Evolutionary conservation across 2,329 filamentous ascomycete species (phyloP), one percentile per base, ranked within the genome.

Genomic region (Endocalyx cinctus): DNA sequence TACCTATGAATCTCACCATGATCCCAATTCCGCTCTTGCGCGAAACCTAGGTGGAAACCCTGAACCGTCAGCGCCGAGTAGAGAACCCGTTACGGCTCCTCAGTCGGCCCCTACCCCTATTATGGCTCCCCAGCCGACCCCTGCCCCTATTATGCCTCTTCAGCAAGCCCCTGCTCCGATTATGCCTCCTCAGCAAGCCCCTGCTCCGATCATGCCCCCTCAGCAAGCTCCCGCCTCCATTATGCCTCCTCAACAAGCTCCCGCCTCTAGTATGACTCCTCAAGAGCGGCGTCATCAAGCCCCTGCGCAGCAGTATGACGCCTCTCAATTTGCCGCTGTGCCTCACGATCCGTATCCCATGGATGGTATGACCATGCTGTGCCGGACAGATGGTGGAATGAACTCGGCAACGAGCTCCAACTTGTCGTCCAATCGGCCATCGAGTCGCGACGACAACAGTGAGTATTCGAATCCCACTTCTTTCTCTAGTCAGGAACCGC

Each of bases 331-430:
- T 39, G 70, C 79, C 4, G 63, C 77, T 11, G 76, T 94, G 3
- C 88, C 90, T 11, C 88, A 96, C 51, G 94, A 97, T 49, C 87
- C 92, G 8, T 96, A 96, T 56, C 89, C 90, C 0, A 78, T 84
- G 59, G 90, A 97, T 55, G 90, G 89, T 5, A 97, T 97, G 88
- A 96, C 90, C 0, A 94, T 97, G 77, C 83, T 96, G 42, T 97
- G 90, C 61, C 80, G 88, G 39, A 81, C 85, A 25, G 84, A 80
- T 29, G 52, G 51, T 16, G 43, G 62, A 61, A 86, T 63, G 60
- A 88, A 72, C 61, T 82, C 82, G 15, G 56, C 54, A 4, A 58
- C 58, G 11, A 58, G 50, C 31, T 61, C 59, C 6, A 60, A 63
- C 25, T 29, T 63, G 29, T 79, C 80, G 16, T 79, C 76, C 31